Percentiles rank a stretch among this genome's conserved stretches.
phyloP scores from a whole-genome alignment of 805 yeast species.

The Yarrowia sp. region DNA sequence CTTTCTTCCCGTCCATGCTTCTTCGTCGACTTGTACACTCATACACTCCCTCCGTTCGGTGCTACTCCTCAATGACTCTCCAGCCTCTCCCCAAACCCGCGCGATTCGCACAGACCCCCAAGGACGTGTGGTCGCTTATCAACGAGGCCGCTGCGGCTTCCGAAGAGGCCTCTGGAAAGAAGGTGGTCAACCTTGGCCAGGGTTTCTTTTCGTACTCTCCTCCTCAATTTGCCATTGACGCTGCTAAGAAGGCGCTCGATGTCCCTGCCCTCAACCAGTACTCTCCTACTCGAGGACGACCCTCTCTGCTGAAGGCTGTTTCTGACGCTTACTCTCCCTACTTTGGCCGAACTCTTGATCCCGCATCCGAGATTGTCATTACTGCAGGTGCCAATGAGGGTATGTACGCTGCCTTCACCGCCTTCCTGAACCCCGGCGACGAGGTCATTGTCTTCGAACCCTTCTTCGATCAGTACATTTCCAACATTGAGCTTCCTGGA shows the following conservation, averaged over 20 bases:
- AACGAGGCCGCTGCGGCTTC: constrained; percentile 94
- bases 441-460: constrained; percentile 98
- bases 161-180: constrained; percentile 68
- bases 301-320: constrained; percentile 72
- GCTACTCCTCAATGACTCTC: constrained; percentile 35
- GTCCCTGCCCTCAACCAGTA: constrained; percentile 85
- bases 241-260: constrained; percentile 78
- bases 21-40: constrained; percentile 21
- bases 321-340: constrained; percentile 73
- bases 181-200: constrained; percentile 90
- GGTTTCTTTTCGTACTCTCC: constrained; percentile 97
- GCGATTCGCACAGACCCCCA: constrained; percentile 54
- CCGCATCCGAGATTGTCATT: constrained; percentile 69
- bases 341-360: constrained; percentile 63
- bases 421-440: constrained; percentile 84
- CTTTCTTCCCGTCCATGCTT: constrained; percentile 15
- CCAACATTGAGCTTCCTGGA: constrained; percentile 92
- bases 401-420: constrained; percentile 82
- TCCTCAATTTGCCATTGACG: constrained; percentile 87
- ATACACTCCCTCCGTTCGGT: not conserved
- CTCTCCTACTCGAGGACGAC: constrained; percentile 89
- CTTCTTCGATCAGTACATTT: constrained; percentile 94
- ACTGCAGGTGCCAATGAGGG: constrained; percentile 99
- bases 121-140: constrained; percentile 94
- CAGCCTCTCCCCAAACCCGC: constrained; percentile 40